A percentile compares a stretch with the other conserved stretches of the same genome.
These are phyloP conservation scores for Endogone sp. DNA, from an alignment of 192 early-diverging fungal species.

Conservation along the genomic window DNA sequence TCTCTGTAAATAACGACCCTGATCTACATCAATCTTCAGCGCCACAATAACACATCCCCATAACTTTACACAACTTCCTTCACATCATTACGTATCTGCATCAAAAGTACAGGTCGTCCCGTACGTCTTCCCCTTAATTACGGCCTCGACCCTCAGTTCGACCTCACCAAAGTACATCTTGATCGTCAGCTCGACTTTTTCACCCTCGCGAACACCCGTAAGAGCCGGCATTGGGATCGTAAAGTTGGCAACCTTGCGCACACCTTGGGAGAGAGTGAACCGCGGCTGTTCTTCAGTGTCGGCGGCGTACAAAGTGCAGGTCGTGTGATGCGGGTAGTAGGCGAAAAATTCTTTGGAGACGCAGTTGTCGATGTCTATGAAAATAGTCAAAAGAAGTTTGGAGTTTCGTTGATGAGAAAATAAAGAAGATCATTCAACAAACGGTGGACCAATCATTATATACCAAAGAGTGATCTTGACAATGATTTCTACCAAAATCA, in stretches of 20 bases:
- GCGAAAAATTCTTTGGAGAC: slow-evolving; percentile 36
- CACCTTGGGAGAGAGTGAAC: slow-evolving; percentile 27
- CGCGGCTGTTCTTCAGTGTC: slow-evolving; percentile 31
- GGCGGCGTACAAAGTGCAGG: slow-evolving; percentile 33
- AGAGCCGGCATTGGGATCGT: slow-evolving; percentile 34
- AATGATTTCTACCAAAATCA: no score
- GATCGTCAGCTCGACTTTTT: slow-evolving; percentile 30
- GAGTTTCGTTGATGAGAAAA: no score
- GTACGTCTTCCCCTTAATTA: slow-evolving; percentile 37
- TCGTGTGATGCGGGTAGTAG: slow-evolving; percentile 37
- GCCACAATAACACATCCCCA: no score
- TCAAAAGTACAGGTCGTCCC: slow-evolving; percentile 35
- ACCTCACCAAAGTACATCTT: slow-evolving; percentile 38
- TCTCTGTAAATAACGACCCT: no score
- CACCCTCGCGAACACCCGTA: slow-evolving; percentile 28
- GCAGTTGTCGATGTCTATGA: slow-evolving; percentile 32
- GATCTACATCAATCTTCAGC: no score
- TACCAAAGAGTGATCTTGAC: no score
- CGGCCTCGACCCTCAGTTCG: slow-evolving; percentile 33
- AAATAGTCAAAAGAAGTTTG: no score
- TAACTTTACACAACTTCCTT: no score
- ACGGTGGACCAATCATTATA: no score
- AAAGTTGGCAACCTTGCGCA: slow-evolving; percentile 32
- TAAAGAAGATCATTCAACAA: neutral
- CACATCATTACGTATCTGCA: slow-evolving; percentile 2